These are phyloP conservation scores for Schizothecium vesticola DNA, from an alignment of 495 filamentous ascomycete species.

Conservation along the genomic window DNA sequence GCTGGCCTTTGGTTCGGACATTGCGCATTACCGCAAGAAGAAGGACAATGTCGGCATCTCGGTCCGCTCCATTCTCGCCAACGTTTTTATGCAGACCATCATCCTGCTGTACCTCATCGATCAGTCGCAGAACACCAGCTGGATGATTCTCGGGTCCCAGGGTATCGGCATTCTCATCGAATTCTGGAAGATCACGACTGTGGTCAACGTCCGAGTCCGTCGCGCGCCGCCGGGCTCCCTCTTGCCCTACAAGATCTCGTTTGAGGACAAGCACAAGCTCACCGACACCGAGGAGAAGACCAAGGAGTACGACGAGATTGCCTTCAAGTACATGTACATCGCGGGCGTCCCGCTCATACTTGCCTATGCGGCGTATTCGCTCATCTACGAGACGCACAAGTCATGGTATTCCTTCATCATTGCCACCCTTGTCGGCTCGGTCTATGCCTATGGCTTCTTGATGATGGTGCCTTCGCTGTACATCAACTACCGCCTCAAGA, in stretches of 20 bases:
- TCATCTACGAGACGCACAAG: slow-evolving; percentile 93
- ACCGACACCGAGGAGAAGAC: slow-evolving; percentile 95
- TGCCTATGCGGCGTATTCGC: slow-evolving; percentile 84
- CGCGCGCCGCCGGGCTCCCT: slow-evolving; percentile 59
- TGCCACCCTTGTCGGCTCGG: slow-evolving; percentile 86
- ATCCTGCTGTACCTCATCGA: slow-evolving; percentile 99
- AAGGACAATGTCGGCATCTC: slow-evolving; percentile 97
- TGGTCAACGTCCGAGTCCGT: slow-evolving; percentile 83
- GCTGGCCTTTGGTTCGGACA: slow-evolving; percentile 95
- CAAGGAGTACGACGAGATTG: slow-evolving; percentile 95
- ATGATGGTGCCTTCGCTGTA: slow-evolving; percentile 99
- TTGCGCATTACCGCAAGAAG: slow-evolving; percentile 97
- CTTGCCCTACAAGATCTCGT: slow-evolving; percentile 76
- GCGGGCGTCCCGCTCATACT: slow-evolving; percentile 80
- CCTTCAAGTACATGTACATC: slow-evolving; percentile 93
- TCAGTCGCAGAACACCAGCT: slow-evolving; percentile 94
- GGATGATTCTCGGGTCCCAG: slow-evolving; percentile 96
- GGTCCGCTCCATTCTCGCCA: slow-evolving; percentile 90
- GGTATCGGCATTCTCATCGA: slow-evolving; percentile 91
- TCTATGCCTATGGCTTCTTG: slow-evolving; percentile 96
- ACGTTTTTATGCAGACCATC: slow-evolving; percentile 94
- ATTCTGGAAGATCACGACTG: slow-evolving; percentile 98
- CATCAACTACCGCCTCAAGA: slow-evolving; percentile 98
- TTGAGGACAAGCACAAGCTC: slow-evolving; percentile 96
- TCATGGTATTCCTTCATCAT: slow-evolving; percentile 93